Percentiles rank a stretch among this genome's conserved stretches.
These are phyloP conservation scores for Cytidiella melzeri DNA, from an alignment of 768 basidiomycete species.

Conservation along the genomic window DNA sequence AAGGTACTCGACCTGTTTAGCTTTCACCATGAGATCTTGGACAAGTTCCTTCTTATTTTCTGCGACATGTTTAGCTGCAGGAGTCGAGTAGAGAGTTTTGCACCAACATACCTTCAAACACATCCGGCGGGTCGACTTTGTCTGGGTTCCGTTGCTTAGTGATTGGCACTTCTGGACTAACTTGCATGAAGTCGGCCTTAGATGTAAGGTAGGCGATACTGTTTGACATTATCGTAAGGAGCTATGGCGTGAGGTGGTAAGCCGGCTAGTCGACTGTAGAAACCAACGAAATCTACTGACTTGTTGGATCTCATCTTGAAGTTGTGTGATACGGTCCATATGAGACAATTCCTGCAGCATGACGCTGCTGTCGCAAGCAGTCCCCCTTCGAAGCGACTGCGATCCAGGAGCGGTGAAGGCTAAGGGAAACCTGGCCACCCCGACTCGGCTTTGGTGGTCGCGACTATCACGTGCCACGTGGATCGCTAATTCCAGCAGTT, in stretches of 20 bases:
- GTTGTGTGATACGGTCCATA: slow-evolving; percentile 95
- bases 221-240: slow-evolving; percentile 84
- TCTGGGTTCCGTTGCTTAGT: slow-evolving; percentile 73
- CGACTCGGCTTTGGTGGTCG: too few relatives aligned
- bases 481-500: too few relatives aligned
- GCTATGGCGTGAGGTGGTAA: slow-evolving; percentile 31
- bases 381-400: not conserved
- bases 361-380: slow-evolving; percentile 41
- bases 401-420: not conserved
- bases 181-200: slow-evolving; percentile 63
- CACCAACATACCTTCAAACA: slow-evolving; percentile 57
- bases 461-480: not conserved
- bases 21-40: slow-evolving; percentile 74
- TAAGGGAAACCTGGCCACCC: not conserved
- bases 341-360: slow-evolving; percentile 91
- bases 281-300: slow-evolving; percentile 32
- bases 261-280: not conserved
- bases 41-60: slow-evolving; percentile 85
- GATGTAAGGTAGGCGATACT: slow-evolving; percentile 71
- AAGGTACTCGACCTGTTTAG: slow-evolving; percentile 83
- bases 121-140: slow-evolving; percentile 64
- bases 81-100: too few relatives aligned
- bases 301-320: slow-evolving; percentile 92
- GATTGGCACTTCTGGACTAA: slow-evolving; percentile 75
- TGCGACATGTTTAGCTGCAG: slow-evolving; percentile 22